These are phyloP conservation scores for Echria macrotheca DNA, from an alignment of 495 filamentous ascomycete species.

Conservation along the genomic window DNA sequence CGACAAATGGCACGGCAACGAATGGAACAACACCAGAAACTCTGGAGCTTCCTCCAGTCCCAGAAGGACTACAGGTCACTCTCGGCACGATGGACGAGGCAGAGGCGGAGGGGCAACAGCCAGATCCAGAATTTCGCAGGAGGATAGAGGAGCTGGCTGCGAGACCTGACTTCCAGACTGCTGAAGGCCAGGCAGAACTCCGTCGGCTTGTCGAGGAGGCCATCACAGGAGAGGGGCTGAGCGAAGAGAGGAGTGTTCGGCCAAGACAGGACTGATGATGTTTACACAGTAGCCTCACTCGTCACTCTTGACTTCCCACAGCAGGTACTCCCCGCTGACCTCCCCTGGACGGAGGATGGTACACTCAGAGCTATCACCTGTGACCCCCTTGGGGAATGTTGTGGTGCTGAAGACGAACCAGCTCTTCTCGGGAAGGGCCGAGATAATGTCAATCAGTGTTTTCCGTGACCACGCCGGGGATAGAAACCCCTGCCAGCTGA, in stretches of 20 bases:
- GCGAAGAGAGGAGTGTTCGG: conserved; percentile 57
- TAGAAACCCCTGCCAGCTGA: conserved; percentile 52
- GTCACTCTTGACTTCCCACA: conserved; percentile 48
- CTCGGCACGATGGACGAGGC: conserved; percentile 61
- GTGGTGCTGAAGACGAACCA: conserved; percentile 49
- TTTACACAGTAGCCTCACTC: conserved; percentile 26
- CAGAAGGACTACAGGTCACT: conserved; percentile 61
- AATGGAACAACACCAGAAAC: conserved; percentile 12
- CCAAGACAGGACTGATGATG: conserved; percentile 53
- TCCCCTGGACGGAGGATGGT: conserved; percentile 43
- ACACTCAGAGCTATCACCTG: conserved; percentile 38
- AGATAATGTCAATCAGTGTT: conserved; percentile 35
- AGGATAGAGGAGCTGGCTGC: conserved; percentile 73
- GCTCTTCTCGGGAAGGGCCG: conserved; percentile 32
- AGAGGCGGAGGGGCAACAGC: conserved; percentile 48
- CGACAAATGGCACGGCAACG: conserved; percentile 24
- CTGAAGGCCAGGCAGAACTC: conserved; percentile 63
- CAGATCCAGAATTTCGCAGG: conserved; percentile 66
- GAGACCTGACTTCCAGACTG: conserved; percentile 65
- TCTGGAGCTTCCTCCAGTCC: conserved; percentile 45
- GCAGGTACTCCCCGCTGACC: conserved; percentile 42
- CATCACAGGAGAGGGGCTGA: conserved; percentile 47
- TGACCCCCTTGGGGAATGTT: conserved; percentile 40
- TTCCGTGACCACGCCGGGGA: conserved; percentile 41
- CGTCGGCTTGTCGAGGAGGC: conserved; percentile 66